Conservation (phyloP, 805 yeast genomes). For the Candida montana region DNA sequence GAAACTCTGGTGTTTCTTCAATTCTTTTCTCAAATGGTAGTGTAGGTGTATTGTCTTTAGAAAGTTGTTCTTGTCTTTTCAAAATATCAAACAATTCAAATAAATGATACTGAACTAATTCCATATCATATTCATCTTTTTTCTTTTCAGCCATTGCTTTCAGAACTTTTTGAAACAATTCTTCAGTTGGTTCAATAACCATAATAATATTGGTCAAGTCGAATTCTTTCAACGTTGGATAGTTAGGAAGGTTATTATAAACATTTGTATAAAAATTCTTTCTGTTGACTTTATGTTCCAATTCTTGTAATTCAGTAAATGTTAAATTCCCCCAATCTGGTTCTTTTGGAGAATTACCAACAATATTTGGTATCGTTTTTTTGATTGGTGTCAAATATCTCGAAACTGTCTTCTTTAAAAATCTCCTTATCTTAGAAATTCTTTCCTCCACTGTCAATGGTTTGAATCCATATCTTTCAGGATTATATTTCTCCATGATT, state of each 20-base stretch:
- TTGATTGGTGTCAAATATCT: background rate
- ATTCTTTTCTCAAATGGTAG: slow-evolving; percentile 8
- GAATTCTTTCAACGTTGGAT: slow-evolving; percentile 25
- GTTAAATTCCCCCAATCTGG: background rate
- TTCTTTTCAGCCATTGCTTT: slow-evolving; percentile 24
- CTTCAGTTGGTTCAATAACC: slow-evolving; percentile 48
- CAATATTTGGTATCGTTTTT: background rate
- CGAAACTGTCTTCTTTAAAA: slow-evolving; percentile 5
- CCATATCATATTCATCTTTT: slow-evolving; percentile 49
- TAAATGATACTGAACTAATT: slow-evolving; percentile 38
- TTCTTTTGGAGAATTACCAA: background rate
- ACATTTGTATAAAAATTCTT: slow-evolving; percentile 23
- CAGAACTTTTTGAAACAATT: slow-evolving; percentile 18
- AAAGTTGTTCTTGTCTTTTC: slow-evolving; percentile 8
- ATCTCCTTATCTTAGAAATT: slow-evolving; percentile 11
- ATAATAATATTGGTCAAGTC: slow-evolving; percentile 43
- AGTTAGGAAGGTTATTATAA: slow-evolving; percentile 36
- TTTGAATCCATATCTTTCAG: slow-evolving; percentile 17
- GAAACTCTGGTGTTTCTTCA: slow-evolving; percentile 20
- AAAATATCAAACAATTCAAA: slow-evolving; percentile 22
- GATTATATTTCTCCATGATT: slow-evolving; percentile 16
- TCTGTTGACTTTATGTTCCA: slow-evolving; percentile 5
- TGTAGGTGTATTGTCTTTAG: slow-evolving; percentile 1
- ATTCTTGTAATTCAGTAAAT: background rate
- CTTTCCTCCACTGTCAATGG: slow-evolving; percentile 20